Evolutionary conservation across 2,329 filamentous ascomycete species (phyloP).

Genomic region (Aspergillus puulaauensis): DNA sequence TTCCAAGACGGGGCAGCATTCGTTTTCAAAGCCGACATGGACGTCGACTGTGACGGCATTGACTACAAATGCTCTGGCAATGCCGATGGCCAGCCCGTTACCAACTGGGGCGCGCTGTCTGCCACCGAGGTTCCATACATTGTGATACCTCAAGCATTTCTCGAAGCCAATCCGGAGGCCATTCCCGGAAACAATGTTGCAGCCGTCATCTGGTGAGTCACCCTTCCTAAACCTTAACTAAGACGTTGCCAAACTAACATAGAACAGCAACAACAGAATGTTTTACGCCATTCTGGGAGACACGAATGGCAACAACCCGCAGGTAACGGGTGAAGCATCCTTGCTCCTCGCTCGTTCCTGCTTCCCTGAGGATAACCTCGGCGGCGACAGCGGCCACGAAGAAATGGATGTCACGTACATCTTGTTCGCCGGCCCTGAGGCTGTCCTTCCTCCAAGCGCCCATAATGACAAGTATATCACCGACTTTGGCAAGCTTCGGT

Average conservation of each 20-base stretch:
- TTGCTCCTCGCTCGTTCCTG: constrained; percentile 35
- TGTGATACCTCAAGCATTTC: constrained; percentile 31
- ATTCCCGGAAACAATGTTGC: constrained; percentile 31
- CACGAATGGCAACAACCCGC: constrained; percentile 26
- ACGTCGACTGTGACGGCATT: constrained; percentile 34
- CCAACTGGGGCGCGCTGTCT: constrained; percentile 31
- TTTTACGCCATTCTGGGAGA: constrained; percentile 35
- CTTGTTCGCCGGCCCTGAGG: constrained; percentile 26
- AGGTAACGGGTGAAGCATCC: constrained; percentile 34
- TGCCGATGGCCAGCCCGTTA: constrained; percentile 25
- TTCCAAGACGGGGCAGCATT: constrained; percentile 29
- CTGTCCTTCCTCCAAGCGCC: constrained; percentile 27
- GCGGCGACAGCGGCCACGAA: constrained; percentile 28
- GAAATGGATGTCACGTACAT: constrained; percentile 32
- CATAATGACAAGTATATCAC: constrained; percentile 29
- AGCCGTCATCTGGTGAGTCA: constrained; percentile 29
- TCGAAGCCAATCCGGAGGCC: constrained; percentile 18
- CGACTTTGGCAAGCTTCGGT: constrained; percentile 27
- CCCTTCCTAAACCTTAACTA: background rate
- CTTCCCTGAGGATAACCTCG: constrained; percentile 29
- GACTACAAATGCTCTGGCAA: constrained; percentile 32
- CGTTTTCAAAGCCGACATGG: constrained; percentile 33
- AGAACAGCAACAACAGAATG: constrained; percentile 29
- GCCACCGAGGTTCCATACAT: constrained; percentile 34
- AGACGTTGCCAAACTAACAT: no score